Percentiles rank a stretch among this genome's conserved stretches.
Conservation (phyloP, 768 basidiomycete genomes). For the Serendipita sp. region DNA sequence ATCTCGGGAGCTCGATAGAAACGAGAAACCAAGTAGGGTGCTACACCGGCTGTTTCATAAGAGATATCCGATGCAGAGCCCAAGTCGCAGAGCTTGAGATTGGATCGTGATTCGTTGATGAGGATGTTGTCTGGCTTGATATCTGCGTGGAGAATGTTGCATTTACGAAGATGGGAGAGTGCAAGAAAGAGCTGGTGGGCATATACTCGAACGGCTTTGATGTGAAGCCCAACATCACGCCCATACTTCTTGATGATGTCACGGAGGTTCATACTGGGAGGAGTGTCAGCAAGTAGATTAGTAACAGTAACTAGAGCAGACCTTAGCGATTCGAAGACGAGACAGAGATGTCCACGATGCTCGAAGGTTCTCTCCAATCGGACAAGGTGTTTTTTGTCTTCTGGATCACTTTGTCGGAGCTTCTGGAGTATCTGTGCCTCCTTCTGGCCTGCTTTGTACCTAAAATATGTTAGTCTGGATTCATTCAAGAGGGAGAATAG, state of each 20-base stretch:
- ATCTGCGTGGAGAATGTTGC: slow-evolving; percentile 93
- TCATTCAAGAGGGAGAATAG: not conserved
- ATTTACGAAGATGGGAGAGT: slow-evolving; percentile 68
- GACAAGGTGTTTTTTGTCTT: slow-evolving; percentile 92
- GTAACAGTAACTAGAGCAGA: slow-evolving; percentile 20
- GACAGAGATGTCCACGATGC: slow-evolving; percentile 88
- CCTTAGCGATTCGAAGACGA: slow-evolving; percentile 93
- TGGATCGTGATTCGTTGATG: slow-evolving; percentile 86
- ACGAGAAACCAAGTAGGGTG: slow-evolving; percentile 91
- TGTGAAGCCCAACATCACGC: slow-evolving; percentile 91
- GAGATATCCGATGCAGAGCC: slow-evolving; percentile 92
- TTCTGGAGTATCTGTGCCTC: slow-evolving; percentile 82
- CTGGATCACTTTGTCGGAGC: slow-evolving; percentile 75
- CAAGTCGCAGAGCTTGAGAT: slow-evolving; percentile 87
- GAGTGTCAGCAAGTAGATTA: slow-evolving; percentile 3
- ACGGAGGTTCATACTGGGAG: slow-evolving; percentile 81
- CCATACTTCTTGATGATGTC: slow-evolving; percentile 97
- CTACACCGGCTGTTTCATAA: slow-evolving; percentile 58
- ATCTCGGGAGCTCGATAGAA: slow-evolving; percentile 99
- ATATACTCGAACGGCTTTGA: slow-evolving; percentile 96
- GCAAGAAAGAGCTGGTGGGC: slow-evolving; percentile 90
- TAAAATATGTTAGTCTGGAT: slow-evolving; percentile 19
- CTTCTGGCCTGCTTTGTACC: slow-evolving; percentile 90
- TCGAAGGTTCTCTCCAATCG: slow-evolving; percentile 91
- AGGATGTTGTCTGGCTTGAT: slow-evolving; percentile 98